These are phyloP conservation scores for Diaporthe citri DNA, from an alignment of 2,329 filamentous ascomycete species.

Conservation along the genomic window DNA sequence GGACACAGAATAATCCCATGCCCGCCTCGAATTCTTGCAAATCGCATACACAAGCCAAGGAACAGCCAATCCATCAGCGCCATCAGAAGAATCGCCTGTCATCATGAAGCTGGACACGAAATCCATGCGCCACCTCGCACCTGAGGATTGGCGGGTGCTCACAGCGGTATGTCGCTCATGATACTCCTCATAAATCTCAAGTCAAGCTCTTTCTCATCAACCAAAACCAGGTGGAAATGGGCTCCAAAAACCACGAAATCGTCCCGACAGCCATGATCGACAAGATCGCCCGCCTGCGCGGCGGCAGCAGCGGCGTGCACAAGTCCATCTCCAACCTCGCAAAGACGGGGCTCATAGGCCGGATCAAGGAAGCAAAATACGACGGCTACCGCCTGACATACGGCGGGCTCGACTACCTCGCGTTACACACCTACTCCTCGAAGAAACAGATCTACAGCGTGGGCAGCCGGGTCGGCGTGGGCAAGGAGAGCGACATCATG, in stretches of 20 bases:
- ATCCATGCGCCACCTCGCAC: conserved; percentile 89
- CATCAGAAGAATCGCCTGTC: conserved; percentile 32
- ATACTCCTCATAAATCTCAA: background rate
- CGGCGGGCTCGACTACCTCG: conserved; percentile 97
- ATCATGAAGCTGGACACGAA: conserved; percentile 96
- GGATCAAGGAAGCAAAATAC: conserved; percentile 95
- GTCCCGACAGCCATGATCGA: conserved; percentile 92
- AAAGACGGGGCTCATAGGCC: conserved; percentile 91
- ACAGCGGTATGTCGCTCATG: conserved; percentile 76
- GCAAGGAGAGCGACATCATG: conserved; percentile 98
- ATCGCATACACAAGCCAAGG: background rate
- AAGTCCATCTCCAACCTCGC: conserved; percentile 90
- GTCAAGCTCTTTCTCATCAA: conserved; percentile 48
- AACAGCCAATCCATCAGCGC: background rate
- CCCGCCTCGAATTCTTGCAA: too few relatives aligned
- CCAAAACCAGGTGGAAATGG: conserved; percentile 82
- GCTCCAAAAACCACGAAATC: conserved; percentile 96
- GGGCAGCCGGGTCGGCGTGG: conserved; percentile 93
- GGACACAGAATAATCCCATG: background rate
- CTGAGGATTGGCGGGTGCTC: conserved; percentile 95
- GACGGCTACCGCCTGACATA: conserved; percentile 98
- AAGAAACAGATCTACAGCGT: conserved; percentile 88
- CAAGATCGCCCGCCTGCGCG: conserved; percentile 83
- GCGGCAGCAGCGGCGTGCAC: conserved; percentile 83
- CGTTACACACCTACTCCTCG: conserved; percentile 88